Conservation (phyloP, 345 rosid species). For the Gossypium australe region DNA sequence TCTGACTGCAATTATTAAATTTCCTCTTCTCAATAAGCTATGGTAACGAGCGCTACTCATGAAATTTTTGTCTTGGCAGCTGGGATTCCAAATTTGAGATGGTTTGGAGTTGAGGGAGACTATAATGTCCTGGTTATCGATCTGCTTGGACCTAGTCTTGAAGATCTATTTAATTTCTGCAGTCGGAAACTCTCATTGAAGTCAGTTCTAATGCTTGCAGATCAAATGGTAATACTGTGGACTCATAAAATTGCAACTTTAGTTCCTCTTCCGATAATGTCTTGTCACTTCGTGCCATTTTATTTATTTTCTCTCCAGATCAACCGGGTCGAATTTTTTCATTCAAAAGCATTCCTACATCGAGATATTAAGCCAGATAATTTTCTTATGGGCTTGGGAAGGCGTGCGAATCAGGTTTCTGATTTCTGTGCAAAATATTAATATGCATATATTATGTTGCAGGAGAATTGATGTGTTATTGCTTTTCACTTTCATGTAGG, state of each 20-base stretch:
- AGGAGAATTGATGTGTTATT: constrained; percentile 2
- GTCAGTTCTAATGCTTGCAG: constrained; percentile 97
- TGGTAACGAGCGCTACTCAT: too few species aligned
- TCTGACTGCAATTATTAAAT: background rate
- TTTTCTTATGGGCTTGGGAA: constrained; percentile 94
- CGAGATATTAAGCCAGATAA: constrained; percentile 97
- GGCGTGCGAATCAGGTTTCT: constrained; percentile 87
- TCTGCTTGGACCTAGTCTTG: constrained; percentile 96
- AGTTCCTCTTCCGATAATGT: background rate
- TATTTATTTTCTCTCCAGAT: constrained; percentile 37
- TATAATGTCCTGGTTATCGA: constrained; percentile 95
- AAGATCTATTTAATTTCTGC: constrained; percentile 89
- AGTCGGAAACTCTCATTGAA: constrained; percentile 78
- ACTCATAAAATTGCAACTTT: background rate
- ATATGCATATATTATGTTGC: background rate
- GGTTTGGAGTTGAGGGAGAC: constrained; percentile 94
- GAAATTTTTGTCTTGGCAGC: constrained; percentile 37
- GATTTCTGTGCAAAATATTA: background rate
- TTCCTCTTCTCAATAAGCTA: background rate
- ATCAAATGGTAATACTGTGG: constrained; percentile 71
- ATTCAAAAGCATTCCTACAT: constrained; percentile 86
- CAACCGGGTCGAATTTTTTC: constrained; percentile 87
- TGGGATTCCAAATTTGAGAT: constrained; percentile 90
- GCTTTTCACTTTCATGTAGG: constrained; percentile 35
- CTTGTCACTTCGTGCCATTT: background rate